Conservation (phyloP, 1,284 basidiomycete species). For the Leccinum proximum region DNA sequence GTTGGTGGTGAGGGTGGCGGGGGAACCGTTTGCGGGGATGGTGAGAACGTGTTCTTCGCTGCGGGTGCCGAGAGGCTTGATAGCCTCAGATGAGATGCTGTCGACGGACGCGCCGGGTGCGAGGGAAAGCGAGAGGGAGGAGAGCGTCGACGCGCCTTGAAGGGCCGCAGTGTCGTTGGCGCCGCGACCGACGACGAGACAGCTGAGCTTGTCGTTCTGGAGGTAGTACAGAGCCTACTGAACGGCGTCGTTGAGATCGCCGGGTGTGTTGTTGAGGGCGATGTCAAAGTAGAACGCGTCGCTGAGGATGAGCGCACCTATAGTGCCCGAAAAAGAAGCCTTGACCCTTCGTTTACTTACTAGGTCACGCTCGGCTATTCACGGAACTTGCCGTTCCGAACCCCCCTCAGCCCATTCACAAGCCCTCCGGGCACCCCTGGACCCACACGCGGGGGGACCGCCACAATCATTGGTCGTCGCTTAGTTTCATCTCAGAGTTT, state of each 20-base stretch:
- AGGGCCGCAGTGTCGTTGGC: slow-evolving; percentile 35
- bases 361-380: too few relatives aligned
- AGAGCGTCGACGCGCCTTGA: slow-evolving; percentile 27
- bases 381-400: too few relatives aligned
- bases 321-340: too few relatives aligned
- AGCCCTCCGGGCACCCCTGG: too few relatives aligned
- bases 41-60: slow-evolving; percentile 67
- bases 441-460: too few relatives aligned
- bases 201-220: slow-evolving; percentile 45
- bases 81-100: slow-evolving; percentile 53
- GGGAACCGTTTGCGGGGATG: slow-evolving; percentile 57
- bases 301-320: too few relatives aligned
- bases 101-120: slow-evolving; percentile 28
- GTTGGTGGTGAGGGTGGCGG: slow-evolving; percentile 62
- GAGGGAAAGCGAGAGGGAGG: slow-evolving; percentile 42
- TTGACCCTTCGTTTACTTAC: too few relatives aligned
- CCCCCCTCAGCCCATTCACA: too few relatives aligned
- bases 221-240: slow-evolving; percentile 39
- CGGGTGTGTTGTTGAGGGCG: slow-evolving; percentile 35
- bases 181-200: slow-evolving; percentile 52
- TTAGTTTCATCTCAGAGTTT: too few relatives aligned
- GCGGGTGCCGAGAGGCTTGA: slow-evolving; percentile 48
- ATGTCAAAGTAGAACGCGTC: slow-evolving; percentile 46
- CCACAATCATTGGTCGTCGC: too few relatives aligned
- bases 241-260: slow-evolving; percentile 41